Base-by-base conservation (phyloP, 495 filamentous ascomycete genomes). In the Penicillium nucicola region DNA sequence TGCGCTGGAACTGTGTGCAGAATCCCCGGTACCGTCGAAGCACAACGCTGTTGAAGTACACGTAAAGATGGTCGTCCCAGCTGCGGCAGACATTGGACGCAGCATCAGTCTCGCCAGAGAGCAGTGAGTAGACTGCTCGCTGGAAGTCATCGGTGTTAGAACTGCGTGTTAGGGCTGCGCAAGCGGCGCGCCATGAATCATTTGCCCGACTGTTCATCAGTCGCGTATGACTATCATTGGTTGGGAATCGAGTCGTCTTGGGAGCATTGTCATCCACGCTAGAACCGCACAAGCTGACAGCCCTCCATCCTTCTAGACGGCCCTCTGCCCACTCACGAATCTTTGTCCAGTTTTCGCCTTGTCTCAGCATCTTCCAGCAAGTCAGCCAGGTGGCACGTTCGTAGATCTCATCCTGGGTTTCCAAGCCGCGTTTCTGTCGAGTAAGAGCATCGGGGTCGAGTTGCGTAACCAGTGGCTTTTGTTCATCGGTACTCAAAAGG, bases 11-110 rank as follows among this genome's bases (percentile, higher is more conserved):
- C 35, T 75, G 71, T 40, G 66, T 66, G 56, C 74, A 75, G 50
- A 77, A 77, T 11, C 66, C 65, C 44, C 62, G 64, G 42, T 77
- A 77, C 32, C 74, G 72, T 6, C 67, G 55, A 56, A 89, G 74
- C 13, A 98, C 74, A 22, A 92, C 70, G 8, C 87, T 81, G 59
- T 95, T 96, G 76, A 92, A 93, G 60, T 89, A 84, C 7, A 85
- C 86, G 60, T 92, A 97, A n/a, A 97, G 79, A 53, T 86, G 82
- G 65, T 98, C 93, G 52, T 97, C 90, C 86, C 88, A 95, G 32
- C 80, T 82, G 35, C 77, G 75, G 66, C 89, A 93, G 12, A 92
- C 82, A 53, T 81, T 80, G 59, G 87, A 78, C 10, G 91, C 89
- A 35, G 86, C 84, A 31, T 82, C 72, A 6, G 89, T 74, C 60